Conservation (phyloP, 345 rosid species). For the Draba incana region DNA sequence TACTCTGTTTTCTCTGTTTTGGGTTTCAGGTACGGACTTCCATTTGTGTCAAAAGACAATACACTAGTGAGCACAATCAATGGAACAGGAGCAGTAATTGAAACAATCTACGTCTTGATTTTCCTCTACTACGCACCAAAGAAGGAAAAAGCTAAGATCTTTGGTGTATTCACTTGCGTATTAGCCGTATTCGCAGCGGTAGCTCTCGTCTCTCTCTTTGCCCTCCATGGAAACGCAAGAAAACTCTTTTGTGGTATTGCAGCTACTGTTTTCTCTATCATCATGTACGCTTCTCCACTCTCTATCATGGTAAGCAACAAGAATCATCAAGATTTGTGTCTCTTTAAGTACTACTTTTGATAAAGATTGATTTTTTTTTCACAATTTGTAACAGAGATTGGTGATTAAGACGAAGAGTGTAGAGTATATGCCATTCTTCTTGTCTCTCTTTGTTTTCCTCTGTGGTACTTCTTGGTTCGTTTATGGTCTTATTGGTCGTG, state of each 20-base stretch:
- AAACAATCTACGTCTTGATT: conserved; percentile 62
- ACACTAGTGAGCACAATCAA: conserved; percentile 77
- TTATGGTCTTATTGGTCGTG: conserved; percentile 82
- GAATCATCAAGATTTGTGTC: neutral
- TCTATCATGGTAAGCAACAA: conserved; percentile 79
- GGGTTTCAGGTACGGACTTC: conserved; percentile 82
- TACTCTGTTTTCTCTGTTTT: conserved; percentile 8
- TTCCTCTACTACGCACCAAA: conserved; percentile 69
- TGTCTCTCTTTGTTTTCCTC: conserved; percentile 85
- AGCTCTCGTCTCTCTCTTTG: conserved; percentile 68
- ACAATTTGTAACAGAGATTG: conserved; percentile 53
- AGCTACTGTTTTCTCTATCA: conserved; percentile 82
- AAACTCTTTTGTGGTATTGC: conserved; percentile 85
- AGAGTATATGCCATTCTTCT: conserved; percentile 96
- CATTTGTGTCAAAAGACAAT: conserved; percentile 85
- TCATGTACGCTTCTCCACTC: conserved; percentile 97
- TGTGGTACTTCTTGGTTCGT: conserved; percentile 98
- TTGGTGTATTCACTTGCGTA: conserved; percentile 58
- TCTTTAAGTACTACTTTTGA: neutral
- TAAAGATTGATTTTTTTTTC: neutral
- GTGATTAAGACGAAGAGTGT: conserved; percentile 92
- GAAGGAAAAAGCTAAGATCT: conserved; percentile 76
- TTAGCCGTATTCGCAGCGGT: conserved; percentile 59
- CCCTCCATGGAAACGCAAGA: conserved; percentile 65
- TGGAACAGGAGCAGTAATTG: conserved; percentile 78